Base-by-base conservation (phyloP, 2,329 filamentous ascomycete genomes). In the Arthrobotrys iridis region DNA sequence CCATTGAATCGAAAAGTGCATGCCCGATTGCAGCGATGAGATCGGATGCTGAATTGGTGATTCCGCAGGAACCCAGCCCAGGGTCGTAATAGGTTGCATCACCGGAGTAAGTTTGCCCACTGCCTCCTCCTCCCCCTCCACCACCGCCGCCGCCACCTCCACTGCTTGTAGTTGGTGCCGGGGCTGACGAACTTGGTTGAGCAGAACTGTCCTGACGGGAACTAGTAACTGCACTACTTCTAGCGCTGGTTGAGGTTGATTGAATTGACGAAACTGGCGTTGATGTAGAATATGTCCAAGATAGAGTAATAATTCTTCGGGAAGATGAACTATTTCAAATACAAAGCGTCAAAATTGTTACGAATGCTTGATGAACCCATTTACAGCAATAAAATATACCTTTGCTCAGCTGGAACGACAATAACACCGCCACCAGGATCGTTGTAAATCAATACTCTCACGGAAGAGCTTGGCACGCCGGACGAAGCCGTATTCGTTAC, bases 41-140 rank as follows among this genome's bases (percentile, higher is more conserved):
- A 30, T 79, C 77, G 24, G 77, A 77, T 15, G 77, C 78, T 8
- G 76, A 77, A 33, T 67, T 78, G 4, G 77, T 76, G n/a, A 75
- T 79, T 37, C 78, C 78, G 20, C 78, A 79, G 28, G 78, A 77
- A 11, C 78, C 78, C 37, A 79, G 45, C 4, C 78, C 77, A 1
- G 78, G 78, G 11, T 78, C 71, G 37, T 79, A 79, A 52, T 77
- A 79, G 3, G 78, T 79, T 50, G 77, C 78, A 70, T 79, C 78
- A 18, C 78, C 78, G 45, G 66, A 37, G 24, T 79, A 79, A 22
- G 58, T 58, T 24, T 75, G 67, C 11, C 77, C 75, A 13, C 50
- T 62, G 10, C 76, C 70, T 15, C 55, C 63, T 0, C 58, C 48
- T 2, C 33, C 40, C 5, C 55, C 45, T 2, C 59, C 37, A 15